These are phyloP conservation scores for Triangularia setosa DNA, from an alignment of 2,329 filamentous ascomycete species.

Conservation along the genomic window DNA sequence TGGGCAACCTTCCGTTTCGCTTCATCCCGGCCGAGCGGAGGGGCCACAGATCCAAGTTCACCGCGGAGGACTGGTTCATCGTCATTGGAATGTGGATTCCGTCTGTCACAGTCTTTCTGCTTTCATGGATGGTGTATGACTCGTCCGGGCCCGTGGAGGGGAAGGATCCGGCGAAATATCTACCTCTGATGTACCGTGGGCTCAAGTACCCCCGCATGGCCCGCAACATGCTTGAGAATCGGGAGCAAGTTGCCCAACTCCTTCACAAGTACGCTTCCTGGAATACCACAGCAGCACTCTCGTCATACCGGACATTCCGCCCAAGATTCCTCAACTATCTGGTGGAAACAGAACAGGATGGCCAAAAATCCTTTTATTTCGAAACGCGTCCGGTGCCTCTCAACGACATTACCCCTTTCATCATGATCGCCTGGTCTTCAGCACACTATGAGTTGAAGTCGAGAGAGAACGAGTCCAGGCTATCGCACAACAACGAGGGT, in stretches of 20 bases:
- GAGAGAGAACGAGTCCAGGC: no score
- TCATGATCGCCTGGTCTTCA: constrained; percentile 7
- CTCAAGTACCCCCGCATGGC: constrained; percentile 9
- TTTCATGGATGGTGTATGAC: not conserved
- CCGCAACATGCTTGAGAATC: constrained; percentile 12
- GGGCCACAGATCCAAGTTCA: not conserved
- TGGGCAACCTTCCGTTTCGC: constrained; percentile 10
- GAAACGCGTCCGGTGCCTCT: not conserved
- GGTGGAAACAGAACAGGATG: not conserved
- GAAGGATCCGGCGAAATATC: constrained; percentile 6
- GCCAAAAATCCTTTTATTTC: not conserved
- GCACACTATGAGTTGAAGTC: constrained; percentile 1
- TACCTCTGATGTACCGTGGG: constrained; percentile 8
- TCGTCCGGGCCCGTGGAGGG: not conserved
- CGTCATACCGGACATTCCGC: constrained; percentile 9
- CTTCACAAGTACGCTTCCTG: not conserved
- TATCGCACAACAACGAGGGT: not conserved
- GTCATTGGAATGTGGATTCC: constrained; percentile 5
- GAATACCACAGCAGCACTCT: not conserved
- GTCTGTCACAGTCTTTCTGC: not conserved
- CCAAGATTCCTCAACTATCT: constrained; percentile 12
- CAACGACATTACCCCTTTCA: constrained; percentile 9
- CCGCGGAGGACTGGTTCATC: not conserved
- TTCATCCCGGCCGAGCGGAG: constrained; percentile 1
- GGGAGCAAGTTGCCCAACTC: not conserved